Evolutionary conservation across 805 yeast genomes (phyloP), one percentile per base, ranked within the genome.

Genomic region (Candida piceae): DNA sequence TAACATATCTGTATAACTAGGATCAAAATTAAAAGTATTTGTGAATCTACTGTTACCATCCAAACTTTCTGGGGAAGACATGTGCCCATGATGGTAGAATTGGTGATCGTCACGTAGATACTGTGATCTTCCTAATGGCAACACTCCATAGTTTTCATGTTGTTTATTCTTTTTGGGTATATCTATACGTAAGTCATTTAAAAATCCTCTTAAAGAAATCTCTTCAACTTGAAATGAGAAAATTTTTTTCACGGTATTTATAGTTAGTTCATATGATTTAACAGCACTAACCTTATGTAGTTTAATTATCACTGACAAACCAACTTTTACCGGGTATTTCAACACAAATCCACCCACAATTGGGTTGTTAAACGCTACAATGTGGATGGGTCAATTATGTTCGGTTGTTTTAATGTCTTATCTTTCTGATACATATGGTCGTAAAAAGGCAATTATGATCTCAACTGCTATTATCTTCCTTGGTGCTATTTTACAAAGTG

Each of bases 381-480:
- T 46, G 35, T 44, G 47, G 46, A 35, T 46, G 81, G 53, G 53
- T 13, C 25, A 32, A 12, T 17, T 47, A 7, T 12, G 38, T 8
- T 13, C 40, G 9, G 19, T 31, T 12, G 20, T 25, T 12, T 17
- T 35, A 10, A 36, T 38, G 7, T 36, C 29, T 23, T 19, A 28
- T 9, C 12, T 39, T 12, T 21, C 35, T 16, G 48, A 44, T 31
- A 30, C 39, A 16, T 49, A 64, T 32, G 87, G 88, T 25, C 75
- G 88, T 62, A 72, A 77, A 54, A 75, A 74, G 21, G 49, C 72
- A 39, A 69, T 79, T 26, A 47, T 72, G 17, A 32, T 61, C 13
- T 84, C 84, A 9, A 62, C 75, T 32, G 16, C 63, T 12, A 61
- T 77, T 34, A 73, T 80, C 46, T 60, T 70, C 26, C 40, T 76